phyloP scores from a whole-genome alignment of 805 yeast genomes.

The Saccharomycopsis malanga region DNA sequence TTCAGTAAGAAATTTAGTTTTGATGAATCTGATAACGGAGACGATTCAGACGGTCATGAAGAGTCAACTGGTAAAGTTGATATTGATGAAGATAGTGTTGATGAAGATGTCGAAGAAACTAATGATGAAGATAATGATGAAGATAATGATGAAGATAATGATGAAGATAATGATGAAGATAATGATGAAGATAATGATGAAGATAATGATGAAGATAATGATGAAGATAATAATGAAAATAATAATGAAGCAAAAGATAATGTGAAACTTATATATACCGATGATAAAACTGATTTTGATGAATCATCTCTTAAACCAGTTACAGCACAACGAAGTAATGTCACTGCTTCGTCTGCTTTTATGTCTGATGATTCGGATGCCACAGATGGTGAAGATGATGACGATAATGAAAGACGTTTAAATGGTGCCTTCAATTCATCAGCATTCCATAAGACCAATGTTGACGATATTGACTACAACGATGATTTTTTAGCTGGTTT shows the following conservation, averaged over 20 bases:
- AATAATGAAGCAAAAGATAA: neutral
- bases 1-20: no score
- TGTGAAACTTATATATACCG: neutral
- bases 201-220: neutral
- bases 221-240: neutral
- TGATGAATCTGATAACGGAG: no score
- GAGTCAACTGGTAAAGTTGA: no score
- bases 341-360: neutral
- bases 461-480: neutral
- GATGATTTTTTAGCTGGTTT: neutral
- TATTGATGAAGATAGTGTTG: no score
- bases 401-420: neutral
- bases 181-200: neutral
- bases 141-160: neutral
- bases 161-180: neutral
- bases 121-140: neutral
- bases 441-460: neutral
- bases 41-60: no score
- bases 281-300: neutral
- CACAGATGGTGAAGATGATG: constrained; percentile 2
- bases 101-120: no score
- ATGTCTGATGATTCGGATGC: constrained; percentile 7
- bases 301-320: neutral
- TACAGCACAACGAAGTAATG: neutral
- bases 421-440: neutral